Base-by-base conservation (phyloP, 345 rosid species). In the Gossypium raimondii region DNA sequence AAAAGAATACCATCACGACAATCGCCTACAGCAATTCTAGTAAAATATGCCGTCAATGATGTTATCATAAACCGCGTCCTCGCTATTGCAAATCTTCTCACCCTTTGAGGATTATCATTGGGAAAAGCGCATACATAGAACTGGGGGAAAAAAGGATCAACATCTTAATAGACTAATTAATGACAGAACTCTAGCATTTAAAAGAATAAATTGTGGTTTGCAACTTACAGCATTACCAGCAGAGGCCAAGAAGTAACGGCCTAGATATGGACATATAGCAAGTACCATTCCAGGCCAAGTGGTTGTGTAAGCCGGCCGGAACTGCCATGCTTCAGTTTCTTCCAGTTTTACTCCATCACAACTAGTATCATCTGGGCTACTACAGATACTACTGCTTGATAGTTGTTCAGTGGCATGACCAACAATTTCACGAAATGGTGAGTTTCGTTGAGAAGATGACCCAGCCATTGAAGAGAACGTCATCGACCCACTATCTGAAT, bases 1-100 rank as follows among this genome's bases (percentile, higher is more conserved):
- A 95, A 95, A 75, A 93, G 91, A 80, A 95, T 86, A 79, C 99
- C 99, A 78, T 95, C 99, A 66, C 99, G 98, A 82, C 99, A 95
- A 82, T 95, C 97, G 64, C 99, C 98, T 77, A 95, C 98, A 11
- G 87, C 98, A 78, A 95, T 95, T 84, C 99, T 89, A 74, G 91
- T 88, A 75, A 78, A 84, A 83, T 89, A 81, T 57, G 97, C 83
- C 12, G 94, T 88, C 86, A 95, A 85, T 48, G 91, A 88, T 48
- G 81, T 87, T 81, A 95, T 92, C 91, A 89, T 89, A 78, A 91
- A 95, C 66, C 99, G 97, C 62, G 98, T 93, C 88, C 92, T 91
- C 80, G 89, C 94, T 18, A 78, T 81, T 17, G 94, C 97, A 75
- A 87, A 74, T 86, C 81, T 89, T 84, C 83, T 93, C 84, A 91